These are phyloP conservation scores for Lipomyces orientalis DNA, from an alignment of 805 yeast species.

Conservation along the genomic window DNA sequence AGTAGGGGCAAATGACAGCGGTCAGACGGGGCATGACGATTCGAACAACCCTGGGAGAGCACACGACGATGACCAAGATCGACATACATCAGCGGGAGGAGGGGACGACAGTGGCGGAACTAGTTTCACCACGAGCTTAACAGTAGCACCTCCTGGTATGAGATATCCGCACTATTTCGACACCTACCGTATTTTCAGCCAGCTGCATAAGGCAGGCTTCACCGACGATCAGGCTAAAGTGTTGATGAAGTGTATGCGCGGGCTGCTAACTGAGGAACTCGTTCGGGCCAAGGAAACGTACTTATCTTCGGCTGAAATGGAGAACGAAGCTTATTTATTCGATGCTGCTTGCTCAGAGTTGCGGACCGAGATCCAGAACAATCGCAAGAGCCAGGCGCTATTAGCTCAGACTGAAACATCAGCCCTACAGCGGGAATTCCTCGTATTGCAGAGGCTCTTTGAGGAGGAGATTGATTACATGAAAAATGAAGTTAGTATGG, in stretches of 20 bases:
- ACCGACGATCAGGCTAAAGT: conserved; percentile 65
- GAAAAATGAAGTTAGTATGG: conserved; percentile 80
- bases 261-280: conserved; percentile 46
- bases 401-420: conserved; percentile 70
- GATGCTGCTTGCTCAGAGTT: conserved; percentile 92
- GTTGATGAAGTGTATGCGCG: conserved; percentile 54
- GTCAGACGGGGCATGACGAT: background rate
- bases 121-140: background rate
- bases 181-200: conserved; percentile 64
- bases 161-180: conserved; percentile 54
- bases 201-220: conserved; percentile 62
- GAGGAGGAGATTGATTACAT: conserved; percentile 65
- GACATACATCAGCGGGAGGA: background rate
- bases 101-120: background rate
- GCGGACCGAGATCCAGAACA: conserved; percentile 73
- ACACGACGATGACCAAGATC: background rate
- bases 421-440: conserved; percentile 72
- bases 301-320: conserved; percentile 66
- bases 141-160: conserved; percentile 13
- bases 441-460: conserved; percentile 75
- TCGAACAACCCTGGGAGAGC: no score
- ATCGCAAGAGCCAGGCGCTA: conserved; percentile 71
- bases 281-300: conserved; percentile 45
- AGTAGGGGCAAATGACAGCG: background rate
- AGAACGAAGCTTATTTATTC: conserved; percentile 85